These are phyloP conservation scores for Leucosporidium creatinivorum DNA, from an alignment of 768 basidiomycete genomes.

Conservation along the genomic window DNA sequence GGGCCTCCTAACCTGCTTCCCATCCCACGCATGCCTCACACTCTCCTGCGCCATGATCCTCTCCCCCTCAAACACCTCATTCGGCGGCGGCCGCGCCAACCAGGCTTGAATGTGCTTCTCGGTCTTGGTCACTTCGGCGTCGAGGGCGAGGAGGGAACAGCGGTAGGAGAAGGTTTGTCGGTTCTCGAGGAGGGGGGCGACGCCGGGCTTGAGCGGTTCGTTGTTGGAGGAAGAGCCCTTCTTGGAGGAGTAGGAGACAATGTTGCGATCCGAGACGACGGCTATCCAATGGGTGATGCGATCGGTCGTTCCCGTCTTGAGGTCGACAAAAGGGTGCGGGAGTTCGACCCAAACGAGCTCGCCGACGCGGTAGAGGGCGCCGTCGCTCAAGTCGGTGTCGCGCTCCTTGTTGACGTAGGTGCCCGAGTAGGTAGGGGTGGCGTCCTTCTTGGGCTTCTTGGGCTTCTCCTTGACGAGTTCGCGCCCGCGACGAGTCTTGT, in stretches of 20 bases:
- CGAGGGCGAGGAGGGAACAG: no score
- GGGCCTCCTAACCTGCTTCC: neutral
- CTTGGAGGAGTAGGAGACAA: conserved; percentile 45
- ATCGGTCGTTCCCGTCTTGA: conserved; percentile 42
- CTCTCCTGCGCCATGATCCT: neutral
- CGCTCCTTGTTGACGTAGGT: conserved; percentile 12
- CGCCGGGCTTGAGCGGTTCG: no score
- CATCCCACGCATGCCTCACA: conserved; percentile 12
- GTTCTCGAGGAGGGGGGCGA: neutral
- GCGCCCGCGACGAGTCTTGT: neutral
- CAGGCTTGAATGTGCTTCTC: no score
- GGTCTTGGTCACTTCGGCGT: no score
- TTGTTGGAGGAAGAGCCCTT: no score
- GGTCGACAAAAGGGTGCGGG: conserved; percentile 48
- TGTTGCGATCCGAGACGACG: conserved; percentile 54
- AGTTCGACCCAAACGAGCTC: conserved; percentile 68
- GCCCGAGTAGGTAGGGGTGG: conserved; percentile 11
- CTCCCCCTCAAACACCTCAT: neutral
- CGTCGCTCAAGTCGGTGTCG: conserved; percentile 14
- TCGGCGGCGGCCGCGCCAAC: neutral
- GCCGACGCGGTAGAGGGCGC: conserved; percentile 48
- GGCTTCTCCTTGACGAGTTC: neutral
- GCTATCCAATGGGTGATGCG: conserved; percentile 68
- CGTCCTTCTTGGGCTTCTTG: neutral
- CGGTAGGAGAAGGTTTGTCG: no score